Evolutionary conservation across 345 rosid genomes (phyloP).

Genomic region (Eucalyptus dawsonii): DNA sequence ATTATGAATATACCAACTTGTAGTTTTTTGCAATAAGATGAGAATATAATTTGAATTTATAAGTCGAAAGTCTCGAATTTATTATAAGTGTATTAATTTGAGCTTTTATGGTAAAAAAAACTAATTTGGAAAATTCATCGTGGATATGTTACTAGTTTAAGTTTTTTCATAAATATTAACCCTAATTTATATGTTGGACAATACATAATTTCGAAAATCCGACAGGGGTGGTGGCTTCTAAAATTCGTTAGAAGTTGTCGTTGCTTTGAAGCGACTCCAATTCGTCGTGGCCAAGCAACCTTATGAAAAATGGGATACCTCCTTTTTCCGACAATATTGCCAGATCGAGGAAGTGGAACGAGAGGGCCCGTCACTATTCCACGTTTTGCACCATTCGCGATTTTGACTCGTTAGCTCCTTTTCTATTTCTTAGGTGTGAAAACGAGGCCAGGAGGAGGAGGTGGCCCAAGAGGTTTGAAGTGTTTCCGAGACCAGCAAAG

Average conservation of each 20-base stretch:
- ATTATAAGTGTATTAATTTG: fast-evolving
- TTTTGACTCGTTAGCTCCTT: neutral
- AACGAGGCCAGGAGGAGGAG: neutral
- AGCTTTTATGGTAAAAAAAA: too few species aligned
- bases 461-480: neutral
- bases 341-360: neutral
- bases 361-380: neutral
- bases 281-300: neutral
- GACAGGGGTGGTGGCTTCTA: neutral
- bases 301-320: neutral
- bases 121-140: fast-evolving
- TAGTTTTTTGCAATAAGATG: too few species aligned
- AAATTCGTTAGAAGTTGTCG: neutral
- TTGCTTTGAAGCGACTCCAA: neutral
- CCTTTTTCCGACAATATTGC: neutral
- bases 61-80: fast-evolving
- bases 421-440: neutral
- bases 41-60: too few species aligned
- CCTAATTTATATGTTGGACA: neutral
- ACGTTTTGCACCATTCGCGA: too few species aligned
- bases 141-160: fast-evolving
- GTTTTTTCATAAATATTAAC: fast-evolving
- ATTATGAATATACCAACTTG: fast-evolving
- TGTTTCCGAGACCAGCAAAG: too few species aligned
- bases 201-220: too few species aligned